Conservation (phyloP, 1,284 basidiomycete genomes). For the Tilletia horrida region DNA sequence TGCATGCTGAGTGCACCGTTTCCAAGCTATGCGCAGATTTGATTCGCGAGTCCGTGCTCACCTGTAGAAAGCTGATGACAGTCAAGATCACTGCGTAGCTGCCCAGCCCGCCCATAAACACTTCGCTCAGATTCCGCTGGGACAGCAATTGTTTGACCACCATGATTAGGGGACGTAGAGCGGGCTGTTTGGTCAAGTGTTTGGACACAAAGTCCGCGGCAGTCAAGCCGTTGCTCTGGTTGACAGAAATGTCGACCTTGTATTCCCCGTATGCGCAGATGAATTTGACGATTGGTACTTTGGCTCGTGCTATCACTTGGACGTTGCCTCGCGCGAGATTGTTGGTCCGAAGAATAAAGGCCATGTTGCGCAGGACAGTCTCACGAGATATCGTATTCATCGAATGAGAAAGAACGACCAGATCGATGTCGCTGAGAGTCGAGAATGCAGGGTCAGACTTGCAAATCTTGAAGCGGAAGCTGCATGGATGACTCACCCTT, state of each 20-base stretch:
- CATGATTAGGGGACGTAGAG: slow-evolving; percentile 65
- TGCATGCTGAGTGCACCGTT: neutral
- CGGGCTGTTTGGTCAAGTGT: slow-evolving; percentile 72
- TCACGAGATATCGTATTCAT: slow-evolving; percentile 55
- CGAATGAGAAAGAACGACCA: slow-evolving; percentile 59
- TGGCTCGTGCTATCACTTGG: slow-evolving; percentile 80
- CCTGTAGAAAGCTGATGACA: slow-evolving; percentile 87
- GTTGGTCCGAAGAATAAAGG: slow-evolving; percentile 57
- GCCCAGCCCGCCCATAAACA: slow-evolving; percentile 88
- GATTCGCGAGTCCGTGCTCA: slow-evolving; percentile 47
- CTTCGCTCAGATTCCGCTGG: slow-evolving; percentile 92
- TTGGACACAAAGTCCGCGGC: slow-evolving; percentile 77
- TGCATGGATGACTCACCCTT: slow-evolving; percentile 68
- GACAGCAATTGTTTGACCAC: slow-evolving; percentile 85
- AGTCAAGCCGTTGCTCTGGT: slow-evolving; percentile 67
- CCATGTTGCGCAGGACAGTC: slow-evolving; percentile 56
- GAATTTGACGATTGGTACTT: slow-evolving; percentile 92
- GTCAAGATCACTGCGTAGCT: slow-evolving; percentile 92
- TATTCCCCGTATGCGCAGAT: slow-evolving; percentile 65
- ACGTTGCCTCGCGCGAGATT: slow-evolving; percentile 61
- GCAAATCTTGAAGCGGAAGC: slow-evolving; percentile 33
- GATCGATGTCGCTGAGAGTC: slow-evolving; percentile 61
- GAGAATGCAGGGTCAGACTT: slow-evolving; percentile 32
- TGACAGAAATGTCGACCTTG: slow-evolving; percentile 54
- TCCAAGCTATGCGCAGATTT: neutral